Evolutionary conservation across 768 basidiomycete species (phyloP).

Genomic region (Mycena galopus): DNA sequence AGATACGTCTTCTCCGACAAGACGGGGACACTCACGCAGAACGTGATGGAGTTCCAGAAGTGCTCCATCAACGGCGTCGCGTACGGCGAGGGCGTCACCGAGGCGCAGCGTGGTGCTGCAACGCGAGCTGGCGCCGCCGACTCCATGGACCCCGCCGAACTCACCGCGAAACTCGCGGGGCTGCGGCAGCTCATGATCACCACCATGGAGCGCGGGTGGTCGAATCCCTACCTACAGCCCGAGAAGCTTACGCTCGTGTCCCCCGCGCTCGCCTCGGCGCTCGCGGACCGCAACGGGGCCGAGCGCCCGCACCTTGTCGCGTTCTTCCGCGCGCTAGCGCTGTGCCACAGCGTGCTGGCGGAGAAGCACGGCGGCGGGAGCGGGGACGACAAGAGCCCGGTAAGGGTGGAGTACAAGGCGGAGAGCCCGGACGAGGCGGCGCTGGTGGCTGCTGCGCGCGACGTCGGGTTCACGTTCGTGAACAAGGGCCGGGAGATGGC

Average conservation of each 20-base stretch:
- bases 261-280: constrained; percentile 84
- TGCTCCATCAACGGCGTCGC: constrained; percentile 87
- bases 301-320: constrained; percentile 79
- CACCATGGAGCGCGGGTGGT: constrained; percentile 82
- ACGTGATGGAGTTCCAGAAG: constrained; percentile 98
- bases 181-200: constrained; percentile 84
- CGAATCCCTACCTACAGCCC: constrained; percentile 87
- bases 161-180: constrained; percentile 70
- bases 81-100: constrained; percentile 96
- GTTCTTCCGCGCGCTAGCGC: constrained; percentile 95
- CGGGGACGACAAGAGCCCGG: constrained; percentile 58
- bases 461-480: constrained; percentile 94
- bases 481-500: constrained; percentile 78
- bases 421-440: constrained; percentile 98
- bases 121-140: constrained; percentile 83
- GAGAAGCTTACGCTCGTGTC: constrained; percentile 91
- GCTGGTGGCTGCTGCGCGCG: constrained; percentile 90
- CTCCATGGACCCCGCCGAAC: constrained; percentile 75
- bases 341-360: constrained; percentile 93
- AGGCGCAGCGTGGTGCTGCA: constrained; percentile 94
- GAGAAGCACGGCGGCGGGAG: constrained; percentile 52
- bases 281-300: constrained; percentile 69
- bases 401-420: constrained; percentile 89
- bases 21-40: constrained; percentile 96
- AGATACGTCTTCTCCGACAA: constrained; percentile 69